phyloP scores from a whole-genome alignment of 139 green algal species.

The Closterium sp. region DNA sequence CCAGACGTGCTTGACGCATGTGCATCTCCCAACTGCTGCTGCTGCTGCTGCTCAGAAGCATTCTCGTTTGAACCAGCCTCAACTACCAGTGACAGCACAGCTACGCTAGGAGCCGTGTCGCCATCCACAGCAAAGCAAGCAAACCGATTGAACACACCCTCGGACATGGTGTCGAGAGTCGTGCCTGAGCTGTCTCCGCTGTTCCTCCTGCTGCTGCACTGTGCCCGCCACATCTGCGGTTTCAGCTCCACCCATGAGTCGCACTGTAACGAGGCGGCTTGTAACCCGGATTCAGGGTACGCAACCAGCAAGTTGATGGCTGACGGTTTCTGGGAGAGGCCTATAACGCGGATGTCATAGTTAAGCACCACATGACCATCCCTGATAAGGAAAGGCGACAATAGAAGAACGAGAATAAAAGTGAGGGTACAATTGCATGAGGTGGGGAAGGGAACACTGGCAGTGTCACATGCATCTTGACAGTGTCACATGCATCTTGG shows the following conservation, averaged over 20 bases:
- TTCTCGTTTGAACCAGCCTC: no score
- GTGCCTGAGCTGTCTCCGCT: background rate
- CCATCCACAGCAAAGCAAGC: background rate
- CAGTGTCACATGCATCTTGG: no score
- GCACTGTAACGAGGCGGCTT: background rate
- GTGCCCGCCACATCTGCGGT: background rate
- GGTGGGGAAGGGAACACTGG: no score
- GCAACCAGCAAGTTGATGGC: background rate
- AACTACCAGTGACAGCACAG: background rate
- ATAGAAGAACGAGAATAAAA: background rate
- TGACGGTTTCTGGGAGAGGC: background rate
- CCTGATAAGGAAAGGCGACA: background rate
- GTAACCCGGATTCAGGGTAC: background rate
- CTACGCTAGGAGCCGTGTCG: background rate
- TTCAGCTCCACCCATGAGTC: background rate
- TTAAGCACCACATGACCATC: background rate
- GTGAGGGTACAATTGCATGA: no score
- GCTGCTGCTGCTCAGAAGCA: no score
- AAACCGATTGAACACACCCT: background rate
- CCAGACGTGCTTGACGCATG: no score
- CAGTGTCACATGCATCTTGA: no score
- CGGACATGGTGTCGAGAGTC: no score
- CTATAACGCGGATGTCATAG: background rate
- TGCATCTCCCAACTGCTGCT: no score
- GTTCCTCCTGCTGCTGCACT: background rate